Percentiles rank a stretch among this genome's conserved stretches.
These are phyloP conservation scores for Theileria parva DNA, from an alignment of 169 alveolate genomes.

Conservation along the genomic window DNA sequence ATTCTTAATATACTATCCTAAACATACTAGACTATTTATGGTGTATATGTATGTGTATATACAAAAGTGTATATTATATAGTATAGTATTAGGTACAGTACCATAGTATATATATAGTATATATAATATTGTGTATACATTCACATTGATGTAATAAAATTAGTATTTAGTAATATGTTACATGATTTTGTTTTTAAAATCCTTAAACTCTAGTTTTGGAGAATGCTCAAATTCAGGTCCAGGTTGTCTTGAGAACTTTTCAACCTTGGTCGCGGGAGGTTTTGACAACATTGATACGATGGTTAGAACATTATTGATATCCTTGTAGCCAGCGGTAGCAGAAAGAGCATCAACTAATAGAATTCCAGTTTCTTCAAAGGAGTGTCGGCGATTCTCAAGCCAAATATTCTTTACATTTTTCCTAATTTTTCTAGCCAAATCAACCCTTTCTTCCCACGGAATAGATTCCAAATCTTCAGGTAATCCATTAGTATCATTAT, in stretches of 20 bases:
- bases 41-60: background rate
- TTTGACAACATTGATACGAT: conserved; percentile 56
- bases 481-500: conserved; percentile 3
- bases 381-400: conserved; percentile 24
- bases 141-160: background rate
- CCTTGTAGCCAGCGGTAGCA: conserved; percentile 59
- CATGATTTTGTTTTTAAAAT: conserved; percentile 26
- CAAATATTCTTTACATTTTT: conserved; percentile 15
- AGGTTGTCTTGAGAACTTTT: conserved; percentile 46
- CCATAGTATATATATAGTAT: background rate
- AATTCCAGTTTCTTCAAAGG: conserved; percentile 39
- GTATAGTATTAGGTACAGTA: too few species aligned
- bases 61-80: background rate
- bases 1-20: conserved; percentile 3
- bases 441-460: conserved; percentile 13
- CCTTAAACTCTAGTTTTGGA: conserved; percentile 41
- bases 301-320: conserved; percentile 31
- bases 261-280: conserved; percentile 11
- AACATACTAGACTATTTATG: background rate
- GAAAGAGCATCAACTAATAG: conserved; percentile 54
- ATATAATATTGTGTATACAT: background rate
- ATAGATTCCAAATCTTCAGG: conserved; percentile 1
- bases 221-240: conserved; percentile 59
- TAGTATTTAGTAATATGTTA: background rate
- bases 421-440: conserved; percentile 36